These are phyloP conservation scores for Starmera dryadoides DNA, from an alignment of 805 yeast genomes.

Conservation along the genomic window DNA sequence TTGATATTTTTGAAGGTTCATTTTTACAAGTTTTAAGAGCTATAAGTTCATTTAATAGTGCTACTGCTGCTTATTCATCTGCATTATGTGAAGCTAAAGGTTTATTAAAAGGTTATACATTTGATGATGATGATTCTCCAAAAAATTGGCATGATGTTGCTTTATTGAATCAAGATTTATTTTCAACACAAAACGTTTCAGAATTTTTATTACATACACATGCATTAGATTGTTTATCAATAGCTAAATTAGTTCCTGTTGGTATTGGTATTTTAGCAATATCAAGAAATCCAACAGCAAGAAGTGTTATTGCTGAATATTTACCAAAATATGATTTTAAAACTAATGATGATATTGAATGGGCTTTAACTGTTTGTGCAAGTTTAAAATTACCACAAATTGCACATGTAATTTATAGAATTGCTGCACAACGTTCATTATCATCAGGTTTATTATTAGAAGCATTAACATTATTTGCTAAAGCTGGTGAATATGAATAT, in stretches of 20 bases:
- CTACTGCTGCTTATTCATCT: slow-evolving; percentile 58
- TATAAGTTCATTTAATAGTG: slow-evolving; percentile 50
- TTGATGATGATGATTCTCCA: slow-evolving; percentile 15
- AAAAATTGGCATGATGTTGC: not conserved
- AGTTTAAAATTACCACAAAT: slow-evolving; percentile 53
- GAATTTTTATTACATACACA: slow-evolving; percentile 49
- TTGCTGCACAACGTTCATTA: slow-evolving; percentile 20
- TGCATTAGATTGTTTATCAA: slow-evolving; percentile 45
- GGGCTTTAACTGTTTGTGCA: slow-evolving; percentile 71
- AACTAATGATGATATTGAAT: slow-evolving; percentile 72
- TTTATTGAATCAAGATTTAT: slow-evolving; percentile 20
- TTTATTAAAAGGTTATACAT: slow-evolving; percentile 33
- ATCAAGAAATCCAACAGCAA: slow-evolving; percentile 35
- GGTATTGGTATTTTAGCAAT: slow-evolving; percentile 59
- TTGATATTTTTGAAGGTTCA: slow-evolving; percentile 48
- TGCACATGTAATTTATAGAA: slow-evolving; percentile 42
- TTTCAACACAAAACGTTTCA: slow-evolving; percentile 33
- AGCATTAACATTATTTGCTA: slow-evolving; percentile 56
- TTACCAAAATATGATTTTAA: slow-evolving; percentile 54
- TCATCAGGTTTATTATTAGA: slow-evolving; percentile 34
- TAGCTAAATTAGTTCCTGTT: slow-evolving; percentile 51
- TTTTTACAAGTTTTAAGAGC: slow-evolving; percentile 50
- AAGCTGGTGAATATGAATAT: slow-evolving; percentile 50
- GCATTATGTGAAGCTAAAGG: slow-evolving; percentile 61
- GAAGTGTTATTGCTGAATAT: slow-evolving; percentile 43